Evolutionary conservation across 2,329 filamentous ascomycete species (phyloP).

Genomic region (Fusarium protoensiforme): DNA sequence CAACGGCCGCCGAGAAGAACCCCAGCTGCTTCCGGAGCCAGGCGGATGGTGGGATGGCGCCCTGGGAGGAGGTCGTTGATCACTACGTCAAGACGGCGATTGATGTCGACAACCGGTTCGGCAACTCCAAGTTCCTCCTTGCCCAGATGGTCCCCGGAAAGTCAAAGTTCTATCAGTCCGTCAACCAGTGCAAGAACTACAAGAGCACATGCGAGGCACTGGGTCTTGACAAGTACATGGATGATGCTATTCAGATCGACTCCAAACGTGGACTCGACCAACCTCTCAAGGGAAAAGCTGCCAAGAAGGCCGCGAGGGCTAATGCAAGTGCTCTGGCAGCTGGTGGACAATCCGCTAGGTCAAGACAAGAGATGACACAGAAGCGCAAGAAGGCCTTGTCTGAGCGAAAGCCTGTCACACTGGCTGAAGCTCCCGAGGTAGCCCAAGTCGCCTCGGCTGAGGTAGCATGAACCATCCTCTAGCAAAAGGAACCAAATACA

Average conservation of each 20-base stretch:
- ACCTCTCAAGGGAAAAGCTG: conserved; percentile 53
- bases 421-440: conserved; percentile 37
- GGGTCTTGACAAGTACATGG: conserved; percentile 70
- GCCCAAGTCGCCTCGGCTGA: conserved; percentile 35
- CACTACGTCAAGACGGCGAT: conserved; percentile 80
- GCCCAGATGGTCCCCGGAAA: conserved; percentile 89
- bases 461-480: conserved; percentile 1
- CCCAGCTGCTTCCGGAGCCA: conserved; percentile 83
- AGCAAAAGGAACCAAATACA: neutral
- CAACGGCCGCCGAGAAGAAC: conserved; percentile 90
- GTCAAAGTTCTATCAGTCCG: conserved; percentile 67
- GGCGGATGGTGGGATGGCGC: conserved; percentile 74
- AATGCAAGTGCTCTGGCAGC: conserved; percentile 60
- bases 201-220: conserved; percentile 73
- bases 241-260: conserved; percentile 75
- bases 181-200: conserved; percentile 78
- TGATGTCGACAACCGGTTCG: conserved; percentile 84
- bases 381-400: conserved; percentile 52
- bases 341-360: conserved; percentile 57
- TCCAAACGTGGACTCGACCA: conserved; percentile 68
- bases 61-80: conserved; percentile 82
- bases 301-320: conserved; percentile 47
- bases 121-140: conserved; percentile 93
- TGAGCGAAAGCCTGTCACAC: conserved; percentile 43
- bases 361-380: conserved; percentile 46